A percentile compares a stretch with the other conserved stretches of the same genome.
Evolutionary conservation across 1,284 basidiomycete species (phyloP).

Genomic region (Ustilago crameri): DNA sequence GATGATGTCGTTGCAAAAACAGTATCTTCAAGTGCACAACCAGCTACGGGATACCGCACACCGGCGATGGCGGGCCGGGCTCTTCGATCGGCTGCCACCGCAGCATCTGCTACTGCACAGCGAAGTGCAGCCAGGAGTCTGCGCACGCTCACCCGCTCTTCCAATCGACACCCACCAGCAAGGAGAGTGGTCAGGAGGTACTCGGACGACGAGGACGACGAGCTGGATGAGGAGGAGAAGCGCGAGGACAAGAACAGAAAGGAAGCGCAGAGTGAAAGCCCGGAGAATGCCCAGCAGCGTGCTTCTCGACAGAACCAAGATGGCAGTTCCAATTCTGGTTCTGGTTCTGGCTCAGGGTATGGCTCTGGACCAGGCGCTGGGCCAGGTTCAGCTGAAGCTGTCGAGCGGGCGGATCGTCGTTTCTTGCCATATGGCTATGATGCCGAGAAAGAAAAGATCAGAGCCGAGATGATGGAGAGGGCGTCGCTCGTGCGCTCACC

Average conservation of each 20-base stretch:
- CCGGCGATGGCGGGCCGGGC: conserved; percentile 47
- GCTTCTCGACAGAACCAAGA: conserved; percentile 14
- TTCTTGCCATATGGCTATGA: conserved; percentile 48
- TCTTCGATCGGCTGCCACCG: conserved; percentile 24
- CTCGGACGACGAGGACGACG: conserved; percentile 61
- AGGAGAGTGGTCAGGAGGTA: conserved; percentile 54
- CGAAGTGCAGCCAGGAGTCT: conserved; percentile 45
- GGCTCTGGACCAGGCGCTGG: conserved; percentile 21
- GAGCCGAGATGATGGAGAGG: conserved; percentile 46
- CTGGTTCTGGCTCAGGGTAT: conserved; percentile 29
- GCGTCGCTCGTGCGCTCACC: conserved; percentile 48
- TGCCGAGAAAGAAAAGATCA: conserved; percentile 34
- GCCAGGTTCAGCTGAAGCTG: conserved; percentile 18
- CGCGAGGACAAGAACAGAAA: conserved; percentile 20
- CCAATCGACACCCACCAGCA: conserved; percentile 50
- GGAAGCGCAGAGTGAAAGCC: conserved; percentile 25
- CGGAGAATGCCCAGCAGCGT: conserved; percentile 12
- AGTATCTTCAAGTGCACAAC: conserved; percentile 15
- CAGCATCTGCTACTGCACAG: conserved; percentile 32
- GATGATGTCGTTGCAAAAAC: conserved; percentile 20
- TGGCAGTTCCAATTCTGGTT: conserved; percentile 34
- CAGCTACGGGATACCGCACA: conserved; percentile 40
- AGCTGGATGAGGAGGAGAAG: conserved; percentile 34
- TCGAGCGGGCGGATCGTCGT: conserved; percentile 21
- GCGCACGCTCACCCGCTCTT: conserved; percentile 44